Percentiles rank a stretch among this genome's conserved stretches.
These are phyloP conservation scores for Penicillium sp. DNA, from an alignment of 2,329 filamentous ascomycete species.

Conservation along the genomic window DNA sequence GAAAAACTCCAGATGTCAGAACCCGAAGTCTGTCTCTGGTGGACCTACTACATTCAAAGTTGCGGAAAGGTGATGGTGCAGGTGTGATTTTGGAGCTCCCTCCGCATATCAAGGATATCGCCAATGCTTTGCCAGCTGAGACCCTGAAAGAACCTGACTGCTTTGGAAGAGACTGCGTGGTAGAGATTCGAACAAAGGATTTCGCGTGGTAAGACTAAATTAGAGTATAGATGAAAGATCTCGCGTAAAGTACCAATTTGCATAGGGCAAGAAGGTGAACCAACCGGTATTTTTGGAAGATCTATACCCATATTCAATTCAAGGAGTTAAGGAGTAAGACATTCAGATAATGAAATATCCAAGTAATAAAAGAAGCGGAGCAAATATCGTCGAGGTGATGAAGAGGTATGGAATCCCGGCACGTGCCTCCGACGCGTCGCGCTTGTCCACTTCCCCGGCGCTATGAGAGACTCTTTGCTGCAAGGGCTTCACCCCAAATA, in stretches of 20 bases:
- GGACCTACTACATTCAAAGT: constrained; percentile 27
- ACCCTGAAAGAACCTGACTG: constrained; percentile 9
- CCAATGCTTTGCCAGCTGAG: constrained; percentile 26
- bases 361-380: neutral
- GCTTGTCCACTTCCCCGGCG: constrained; percentile 12
- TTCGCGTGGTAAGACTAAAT: neutral
- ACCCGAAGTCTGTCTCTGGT: constrained; percentile 21
- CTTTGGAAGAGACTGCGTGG: neutral
- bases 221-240: neutral
- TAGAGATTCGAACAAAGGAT: neutral
- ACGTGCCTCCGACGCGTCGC: constrained; percentile 24
- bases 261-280: neutral
- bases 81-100: constrained; percentile 30
- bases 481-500: constrained; percentile 13
- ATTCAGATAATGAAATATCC: neutral
- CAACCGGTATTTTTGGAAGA: neutral
- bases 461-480: constrained; percentile 8
- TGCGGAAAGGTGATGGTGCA: constrained; percentile 21
- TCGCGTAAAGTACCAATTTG: constrained; percentile 1
- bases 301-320: neutral
- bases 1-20: neutral
- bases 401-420: constrained; percentile 19
- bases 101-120: constrained; percentile 23
- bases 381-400: constrained; percentile 18
- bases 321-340: constrained; percentile 2